A percentile compares a stretch with the other conserved stretches of the same genome.
These are phyloP conservation scores for Adenanthera pavonina DNA, from an alignment of 306 rosid species.

Conservation along the genomic window DNA sequence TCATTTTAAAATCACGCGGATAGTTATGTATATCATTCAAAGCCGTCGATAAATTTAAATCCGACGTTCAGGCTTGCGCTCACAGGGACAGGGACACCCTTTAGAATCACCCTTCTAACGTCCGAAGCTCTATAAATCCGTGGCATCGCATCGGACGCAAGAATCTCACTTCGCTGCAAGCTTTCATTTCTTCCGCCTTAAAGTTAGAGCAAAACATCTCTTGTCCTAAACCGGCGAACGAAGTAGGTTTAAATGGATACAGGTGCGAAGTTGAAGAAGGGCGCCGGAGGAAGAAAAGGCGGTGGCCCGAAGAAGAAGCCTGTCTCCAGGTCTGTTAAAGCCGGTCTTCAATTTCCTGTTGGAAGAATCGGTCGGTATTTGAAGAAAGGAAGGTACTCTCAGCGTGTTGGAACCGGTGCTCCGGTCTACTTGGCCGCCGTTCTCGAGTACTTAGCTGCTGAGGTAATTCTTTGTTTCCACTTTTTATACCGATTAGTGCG, in stretches of 20 bases:
- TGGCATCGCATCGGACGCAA: neutral
- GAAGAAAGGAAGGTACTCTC: slow-evolving; percentile 70
- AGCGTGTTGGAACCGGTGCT: slow-evolving; percentile 72
- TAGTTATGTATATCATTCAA: neutral
- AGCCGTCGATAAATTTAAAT: slow-evolving; percentile 49
- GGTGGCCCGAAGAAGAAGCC: slow-evolving; percentile 84
- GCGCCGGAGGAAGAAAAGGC: slow-evolving; percentile 69
- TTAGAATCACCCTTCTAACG: neutral
- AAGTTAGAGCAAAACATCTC: neutral
- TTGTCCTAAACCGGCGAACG: neutral
- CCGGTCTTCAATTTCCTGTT: slow-evolving; percentile 81
- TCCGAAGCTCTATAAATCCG: slow-evolving; percentile 40
- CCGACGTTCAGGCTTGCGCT: slow-evolving; percentile 43
- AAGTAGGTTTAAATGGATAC: slow-evolving; percentile 53
- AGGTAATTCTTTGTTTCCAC: slow-evolving; percentile 38
- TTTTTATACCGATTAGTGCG: neutral
- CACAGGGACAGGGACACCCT: neutral
- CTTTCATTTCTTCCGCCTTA: too few relatives aligned
- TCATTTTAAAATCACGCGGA: slow-evolving; percentile 43
- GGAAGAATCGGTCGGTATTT: slow-evolving; percentile 79
- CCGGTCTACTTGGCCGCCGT: slow-evolving; percentile 84
- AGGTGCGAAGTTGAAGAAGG: slow-evolving; percentile 63
- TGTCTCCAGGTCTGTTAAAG: slow-evolving; percentile 63
- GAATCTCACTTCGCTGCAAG: neutral
- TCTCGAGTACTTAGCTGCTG: slow-evolving; percentile 78